Conservation (phyloP, 169 alveolate genomes). For the Plasmodium cynomolgi region DNA sequence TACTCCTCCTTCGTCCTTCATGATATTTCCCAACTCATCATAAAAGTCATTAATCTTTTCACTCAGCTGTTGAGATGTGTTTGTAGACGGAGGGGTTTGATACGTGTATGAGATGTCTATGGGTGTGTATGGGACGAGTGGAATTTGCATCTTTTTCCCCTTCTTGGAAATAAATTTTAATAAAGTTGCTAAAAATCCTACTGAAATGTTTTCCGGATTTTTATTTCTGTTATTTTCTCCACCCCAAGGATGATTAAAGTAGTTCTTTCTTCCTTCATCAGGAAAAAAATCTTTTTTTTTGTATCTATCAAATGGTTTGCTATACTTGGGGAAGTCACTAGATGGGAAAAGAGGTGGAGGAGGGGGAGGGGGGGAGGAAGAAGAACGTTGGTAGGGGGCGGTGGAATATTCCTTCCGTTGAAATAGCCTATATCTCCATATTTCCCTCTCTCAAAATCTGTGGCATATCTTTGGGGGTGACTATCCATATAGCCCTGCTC, state of each 20-base stretch:
- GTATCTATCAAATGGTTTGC: background rate
- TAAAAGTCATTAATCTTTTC: slow-evolving; percentile 70
- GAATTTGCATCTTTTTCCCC: slow-evolving; percentile 50
- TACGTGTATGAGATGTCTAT: slow-evolving; percentile 55
- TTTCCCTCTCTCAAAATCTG: background rate
- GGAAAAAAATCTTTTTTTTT: slow-evolving; percentile 6
- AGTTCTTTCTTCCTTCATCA: background rate
- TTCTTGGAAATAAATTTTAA: slow-evolving; percentile 58
- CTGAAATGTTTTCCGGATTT: slow-evolving; percentile 66
- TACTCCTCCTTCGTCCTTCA: slow-evolving; percentile 30
- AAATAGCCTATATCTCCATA: background rate
- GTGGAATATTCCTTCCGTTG: background rate
- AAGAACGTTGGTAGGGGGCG: too few relatives aligned
- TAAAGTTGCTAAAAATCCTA: slow-evolving; percentile 72
- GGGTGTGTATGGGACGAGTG: slow-evolving; percentile 63
- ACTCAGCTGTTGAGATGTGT: slow-evolving; percentile 3
- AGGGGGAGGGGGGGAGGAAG: slow-evolving; percentile 54
- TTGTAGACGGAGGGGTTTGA: slow-evolving; percentile 62
- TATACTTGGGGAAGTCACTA: background rate
- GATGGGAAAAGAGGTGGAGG: background rate
- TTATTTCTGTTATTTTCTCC: background rate
- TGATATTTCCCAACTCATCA: slow-evolving; percentile 33
- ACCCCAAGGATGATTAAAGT: background rate
- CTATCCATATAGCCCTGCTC: background rate
- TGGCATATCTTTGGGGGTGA: background rate